Evolutionary conservation across 805 yeast species (phyloP).

Genomic region (Starmera caribaea): DNA sequence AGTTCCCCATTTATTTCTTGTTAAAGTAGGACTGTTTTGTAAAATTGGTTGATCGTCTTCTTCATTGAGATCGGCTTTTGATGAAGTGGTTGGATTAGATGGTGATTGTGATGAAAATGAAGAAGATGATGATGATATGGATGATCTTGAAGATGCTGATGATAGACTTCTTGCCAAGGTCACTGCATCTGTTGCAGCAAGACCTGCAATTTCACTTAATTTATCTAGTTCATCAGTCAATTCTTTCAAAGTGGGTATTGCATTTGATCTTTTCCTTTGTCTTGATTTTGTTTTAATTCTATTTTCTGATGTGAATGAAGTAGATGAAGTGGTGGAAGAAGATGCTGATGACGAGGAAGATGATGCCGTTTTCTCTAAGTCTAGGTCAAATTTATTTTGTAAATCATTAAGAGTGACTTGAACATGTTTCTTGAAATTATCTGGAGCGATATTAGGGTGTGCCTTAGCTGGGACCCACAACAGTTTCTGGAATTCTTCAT

Average conservation of each 20-base stretch:
- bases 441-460: slow-evolving; percentile 95
- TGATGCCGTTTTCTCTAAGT: no score
- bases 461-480: slow-evolving; percentile 95
- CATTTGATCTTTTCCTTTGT: slow-evolving; percentile 4
- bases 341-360: not conserved
- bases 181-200: slow-evolving; percentile 72
- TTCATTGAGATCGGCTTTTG: slow-evolving; percentile 1
- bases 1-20: slow-evolving; percentile 41
- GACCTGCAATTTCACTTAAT: slow-evolving; percentile 67
- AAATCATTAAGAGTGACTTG: slow-evolving; percentile 29
- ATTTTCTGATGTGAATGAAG: no score
- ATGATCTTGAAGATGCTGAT: slow-evolving; percentile 50
- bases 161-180: slow-evolving; percentile 75
- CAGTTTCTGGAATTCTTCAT: slow-evolving; percentile 22
- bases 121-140: slow-evolving; percentile 1
- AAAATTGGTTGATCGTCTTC: slow-evolving; percentile 17
- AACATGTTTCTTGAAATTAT: slow-evolving; percentile 63
- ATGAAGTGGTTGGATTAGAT: not conserved
- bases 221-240: slow-evolving; percentile 68
- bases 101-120: not conserved
- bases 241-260: slow-evolving; percentile 58
- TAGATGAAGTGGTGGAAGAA: no score
- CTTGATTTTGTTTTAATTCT: no score
- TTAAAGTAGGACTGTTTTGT: slow-evolving; percentile 18
- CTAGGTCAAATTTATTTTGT: slow-evolving; percentile 7